Base-by-base conservation (phyloP, 2,329 filamentous ascomycete genomes). In the Fusarium longipes region DNA sequence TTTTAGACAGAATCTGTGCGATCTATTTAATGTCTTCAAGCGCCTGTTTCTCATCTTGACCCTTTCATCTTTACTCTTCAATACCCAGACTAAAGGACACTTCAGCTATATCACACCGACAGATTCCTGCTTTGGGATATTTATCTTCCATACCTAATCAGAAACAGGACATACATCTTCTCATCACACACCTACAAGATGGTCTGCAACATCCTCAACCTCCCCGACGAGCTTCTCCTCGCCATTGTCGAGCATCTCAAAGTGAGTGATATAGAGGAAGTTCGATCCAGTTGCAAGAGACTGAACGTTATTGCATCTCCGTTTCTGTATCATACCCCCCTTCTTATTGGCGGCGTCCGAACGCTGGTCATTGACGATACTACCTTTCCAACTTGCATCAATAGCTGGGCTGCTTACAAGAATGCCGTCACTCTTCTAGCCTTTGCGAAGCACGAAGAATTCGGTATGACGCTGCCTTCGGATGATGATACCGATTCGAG, bases 351-450 rank as follows among this genome's bases (percentile, higher is more conserved):
- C 0, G 42, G 58, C 0, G 63, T 65, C 0, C 30, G 22, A 3
- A 60, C 68, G 20, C 43, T 68, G 0, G n/a, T 68, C 3, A 53
- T 68, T 7, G 60, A 68, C 4, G 58, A 68, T 29, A 67, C 63
- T 2, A 67, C 63, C 3, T 11, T 67, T 9, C 20, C 59, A 1
- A 12, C 51, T 11, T 33, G 36, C 18, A 42, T 50, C 17, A 25
- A 10, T 2, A 33, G 30, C 10, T 45, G 27, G 49, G 0, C 1
- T 1, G 15, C 7, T 1, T 52, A 52, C 5, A 22, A 52, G 5
- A 44, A 17, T 3, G 20, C 42, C 0, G 25, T 51, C 11, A 33
- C 29, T n/a, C 20, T 45, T 7, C 14, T 6, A n/a, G 35, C n/a
- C 18, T 17, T 18, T 20, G 18, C 3, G n/a, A n/a, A 8, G 8